phyloP scores from a whole-genome alignment of 805 yeast species.

The Saccharomyces kudriavzevii region DNA sequence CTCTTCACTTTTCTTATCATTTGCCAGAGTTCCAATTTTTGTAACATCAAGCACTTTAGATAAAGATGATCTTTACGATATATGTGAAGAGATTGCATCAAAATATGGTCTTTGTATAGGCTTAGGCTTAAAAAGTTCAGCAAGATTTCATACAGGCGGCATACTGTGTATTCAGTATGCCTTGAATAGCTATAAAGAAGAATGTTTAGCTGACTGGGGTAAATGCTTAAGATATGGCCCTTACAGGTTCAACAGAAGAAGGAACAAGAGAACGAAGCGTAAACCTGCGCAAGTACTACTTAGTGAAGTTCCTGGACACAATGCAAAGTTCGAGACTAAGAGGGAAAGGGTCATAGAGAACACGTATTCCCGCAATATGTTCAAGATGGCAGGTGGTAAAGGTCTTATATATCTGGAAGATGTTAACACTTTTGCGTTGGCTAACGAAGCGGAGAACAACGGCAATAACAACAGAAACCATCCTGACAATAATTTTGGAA shows the following conservation, averaged over 20 bases:
- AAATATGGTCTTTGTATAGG: conserved; percentile 21
- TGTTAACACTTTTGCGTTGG: conserved; percentile 4
- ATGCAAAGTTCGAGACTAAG: conserved; percentile 14
- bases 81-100: conserved; percentile 19
- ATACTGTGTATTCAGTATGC: conserved; percentile 12
- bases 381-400: conserved; percentile 10
- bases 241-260: conserved; percentile 11
- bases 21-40: conserved; percentile 24
- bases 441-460: background rate
- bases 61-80: conserved; percentile 24
- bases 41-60: conserved; percentile 25
- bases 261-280: conserved; percentile 15
- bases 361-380: conserved; percentile 16
- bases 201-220: conserved; percentile 22
- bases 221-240: conserved; percentile 21
- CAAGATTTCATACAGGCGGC: conserved; percentile 15
- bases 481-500: background rate
- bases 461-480: background rate
- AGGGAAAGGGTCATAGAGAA: conserved; percentile 14
- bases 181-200: conserved; percentile 11
- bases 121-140: conserved; percentile 17
- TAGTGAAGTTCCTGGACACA: conserved; percentile 9
- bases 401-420: conserved; percentile 24
- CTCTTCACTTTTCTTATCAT: conserved; percentile 11
- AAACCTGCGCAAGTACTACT: conserved; percentile 20